phyloP scores from a whole-genome alignment of 176 grass and related monocot genomes.

The Pontederia crassipes region DNA sequence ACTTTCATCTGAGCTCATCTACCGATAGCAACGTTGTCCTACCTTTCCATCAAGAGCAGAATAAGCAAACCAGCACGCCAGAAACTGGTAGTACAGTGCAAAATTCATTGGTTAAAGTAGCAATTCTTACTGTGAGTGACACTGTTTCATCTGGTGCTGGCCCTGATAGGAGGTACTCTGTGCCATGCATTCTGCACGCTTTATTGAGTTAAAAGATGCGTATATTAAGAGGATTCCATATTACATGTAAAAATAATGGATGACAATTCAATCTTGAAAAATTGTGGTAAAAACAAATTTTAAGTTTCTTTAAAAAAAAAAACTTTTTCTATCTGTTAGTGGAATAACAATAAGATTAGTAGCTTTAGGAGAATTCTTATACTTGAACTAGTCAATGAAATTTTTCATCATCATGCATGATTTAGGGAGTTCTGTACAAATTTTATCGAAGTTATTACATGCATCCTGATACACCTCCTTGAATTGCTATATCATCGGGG shows the following conservation, averaged over 20 bases:
- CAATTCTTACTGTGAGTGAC: constrained; percentile 90
- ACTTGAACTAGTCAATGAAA: not conserved
- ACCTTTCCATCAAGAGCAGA: constrained; percentile 17
- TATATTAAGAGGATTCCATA: too few species aligned
- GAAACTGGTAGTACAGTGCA: constrained; percentile 22
- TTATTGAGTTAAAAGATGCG: not conserved
- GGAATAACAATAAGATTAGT: too few species aligned
- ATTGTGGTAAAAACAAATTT: too few species aligned
- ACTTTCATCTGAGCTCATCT: too few species aligned
- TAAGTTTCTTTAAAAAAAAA: too few species aligned
- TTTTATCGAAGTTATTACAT: not conserved
- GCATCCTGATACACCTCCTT: constrained; percentile 92
- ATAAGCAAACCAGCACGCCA: constrained; percentile 12
- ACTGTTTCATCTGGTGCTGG: constrained; percentile 80
- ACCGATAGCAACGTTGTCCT: not conserved
- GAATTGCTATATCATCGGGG: constrained; percentile 35
- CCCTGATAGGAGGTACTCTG: constrained; percentile 78
- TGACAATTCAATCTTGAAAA: too few species aligned
- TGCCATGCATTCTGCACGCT: not conserved
- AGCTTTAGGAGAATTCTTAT: too few species aligned
- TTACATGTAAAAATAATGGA: too few species aligned
- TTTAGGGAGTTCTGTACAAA: not conserved
- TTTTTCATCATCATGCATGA: not conserved
- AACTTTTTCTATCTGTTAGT: too few species aligned
- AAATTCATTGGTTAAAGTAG: constrained; percentile 50